Base-by-base conservation (phyloP, 148 eudicot species). In the Camellia granthamiana region DNA sequence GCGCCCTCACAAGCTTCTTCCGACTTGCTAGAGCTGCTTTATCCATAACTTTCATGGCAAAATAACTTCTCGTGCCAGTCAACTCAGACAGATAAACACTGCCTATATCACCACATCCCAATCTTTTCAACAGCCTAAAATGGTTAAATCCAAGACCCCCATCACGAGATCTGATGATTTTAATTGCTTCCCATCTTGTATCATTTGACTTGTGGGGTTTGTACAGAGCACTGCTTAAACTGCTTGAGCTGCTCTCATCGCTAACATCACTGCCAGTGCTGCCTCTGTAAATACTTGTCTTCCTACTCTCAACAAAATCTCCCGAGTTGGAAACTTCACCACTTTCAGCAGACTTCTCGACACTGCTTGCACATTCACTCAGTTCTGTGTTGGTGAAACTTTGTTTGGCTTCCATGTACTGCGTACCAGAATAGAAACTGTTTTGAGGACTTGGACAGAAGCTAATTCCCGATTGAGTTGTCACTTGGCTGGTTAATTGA, bases 81-180 rank as follows among this genome's bases (percentile, higher is more conserved):
- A 95, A 81, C 87, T 95, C 98, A 9, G 93, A 83, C 12, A 95
- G 88, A 85, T 88, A 86, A 49, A 95, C 98, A 51, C 86, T 92
- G 8, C 98, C 98, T 41, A 95, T 93, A 81, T 95, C 98, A 68
- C 98, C 98, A 81, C 92, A 78, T 14, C 98, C 98, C 85, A 95
- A 75, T 70, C 83, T 85, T 85, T 83, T 90, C 85, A 92, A 84
- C 63, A 90, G 80, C 84, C 97, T 88, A 75, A 95, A 95, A 77
- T 95, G 91, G 8, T 82, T 90, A 75, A 95, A 79, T 69, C 87
- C 92, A 84, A 95, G 70, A 21, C 59, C 63, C 67, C 97, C 97
- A 76, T 87, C 84, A 19, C 87, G 91, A 21, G 92, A 88, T 82
- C 87, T 85, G 59, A 92, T 88, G 30, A 82, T 90, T 70, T 88